phyloP scores from a whole-genome alignment of 1,284 basidiomycete genomes.

The Hemileia vastatrix region DNA sequence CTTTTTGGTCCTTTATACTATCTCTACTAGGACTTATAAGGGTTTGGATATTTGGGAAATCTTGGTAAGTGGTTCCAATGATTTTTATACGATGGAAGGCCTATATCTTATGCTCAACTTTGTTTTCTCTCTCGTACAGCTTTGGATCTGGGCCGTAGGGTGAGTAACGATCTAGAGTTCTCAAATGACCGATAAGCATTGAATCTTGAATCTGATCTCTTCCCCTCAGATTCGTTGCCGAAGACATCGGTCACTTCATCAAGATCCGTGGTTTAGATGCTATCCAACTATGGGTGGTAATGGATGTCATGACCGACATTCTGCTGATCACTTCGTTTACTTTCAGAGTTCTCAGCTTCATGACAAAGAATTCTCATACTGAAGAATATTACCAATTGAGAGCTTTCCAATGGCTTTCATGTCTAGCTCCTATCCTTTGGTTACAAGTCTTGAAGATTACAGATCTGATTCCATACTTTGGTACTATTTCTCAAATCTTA shows the following conservation, averaged over 20 bases:
- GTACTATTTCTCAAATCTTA: slow-evolving; percentile 33
- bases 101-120: too few species aligned
- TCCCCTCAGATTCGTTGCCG: slow-evolving; percentile 28
- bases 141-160: slow-evolving; percentile 34
- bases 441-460: slow-evolving; percentile 35
- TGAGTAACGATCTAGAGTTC: too few species aligned
- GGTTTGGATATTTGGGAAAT: too few species aligned
- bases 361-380: slow-evolving; percentile 24
- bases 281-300: slow-evolving; percentile 34
- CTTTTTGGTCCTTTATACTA: too few species aligned
- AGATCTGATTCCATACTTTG: slow-evolving; percentile 51
- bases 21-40: too few species aligned
- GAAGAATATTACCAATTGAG: slow-evolving; percentile 28
- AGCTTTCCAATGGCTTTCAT: slow-evolving; percentile 35
- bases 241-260: slow-evolving; percentile 33
- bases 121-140: neutral
- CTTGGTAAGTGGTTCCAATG: too few species aligned
- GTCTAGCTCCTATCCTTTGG: slow-evolving; percentile 37
- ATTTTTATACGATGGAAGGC: too few species aligned
- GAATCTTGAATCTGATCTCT: too few species aligned
- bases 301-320: slow-evolving; percentile 33
- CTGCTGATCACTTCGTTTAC: slow-evolving; percentile 30
- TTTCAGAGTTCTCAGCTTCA: slow-evolving; percentile 31
- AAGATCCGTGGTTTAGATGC: slow-evolving; percentile 36
- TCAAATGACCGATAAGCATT: too few species aligned